Percentiles rank a stretch among this genome's conserved stretches.
Evolutionary conservation across 2,329 filamentous ascomycete species (phyloP).

Genomic region (Myriangium duriaei): DNA sequence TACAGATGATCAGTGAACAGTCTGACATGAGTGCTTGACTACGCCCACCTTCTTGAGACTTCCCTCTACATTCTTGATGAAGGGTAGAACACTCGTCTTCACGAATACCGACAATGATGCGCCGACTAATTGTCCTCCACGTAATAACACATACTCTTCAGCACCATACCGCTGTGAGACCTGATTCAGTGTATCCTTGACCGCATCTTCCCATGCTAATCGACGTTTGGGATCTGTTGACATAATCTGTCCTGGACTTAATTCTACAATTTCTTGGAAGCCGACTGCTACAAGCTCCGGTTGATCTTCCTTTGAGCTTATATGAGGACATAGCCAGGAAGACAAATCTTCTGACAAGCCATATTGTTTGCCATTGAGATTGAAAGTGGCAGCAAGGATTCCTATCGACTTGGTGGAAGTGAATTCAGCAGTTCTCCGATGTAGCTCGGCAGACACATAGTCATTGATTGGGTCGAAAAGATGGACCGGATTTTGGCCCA

Average conservation of each 20-base stretch:
- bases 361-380: slow-evolving; percentile 76
- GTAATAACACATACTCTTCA: slow-evolving; percentile 75
- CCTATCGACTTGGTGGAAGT: slow-evolving; percentile 61
- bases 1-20: slow-evolving; percentile 25
- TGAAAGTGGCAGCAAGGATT: slow-evolving; percentile 84
- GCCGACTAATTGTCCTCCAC: slow-evolving; percentile 88
- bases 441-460: slow-evolving; percentile 66
- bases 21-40: slow-evolving; percentile 17
- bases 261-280: slow-evolving; percentile 96
- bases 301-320: slow-evolving; percentile 44
- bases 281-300: slow-evolving; percentile 83
- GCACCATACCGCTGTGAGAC: slow-evolving; percentile 52
- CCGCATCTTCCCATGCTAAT: slow-evolving; percentile 73
- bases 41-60: slow-evolving; percentile 65
- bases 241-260: slow-evolving; percentile 98
- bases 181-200: slow-evolving; percentile 63
- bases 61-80: slow-evolving; percentile 94
- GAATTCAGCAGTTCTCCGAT: slow-evolving; percentile 54
- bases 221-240: slow-evolving; percentile 84
- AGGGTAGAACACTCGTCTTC: slow-evolving; percentile 58
- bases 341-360: slow-evolving; percentile 70
- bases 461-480: slow-evolving; percentile 93
- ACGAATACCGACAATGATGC: slow-evolving; percentile 89
- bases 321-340: slow-evolving; percentile 66
- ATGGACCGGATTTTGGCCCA: slow-evolving; percentile 72